phyloP scores from a whole-genome alignment of 345 rosid genomes.

The Eucalyptus brandiana region DNA sequence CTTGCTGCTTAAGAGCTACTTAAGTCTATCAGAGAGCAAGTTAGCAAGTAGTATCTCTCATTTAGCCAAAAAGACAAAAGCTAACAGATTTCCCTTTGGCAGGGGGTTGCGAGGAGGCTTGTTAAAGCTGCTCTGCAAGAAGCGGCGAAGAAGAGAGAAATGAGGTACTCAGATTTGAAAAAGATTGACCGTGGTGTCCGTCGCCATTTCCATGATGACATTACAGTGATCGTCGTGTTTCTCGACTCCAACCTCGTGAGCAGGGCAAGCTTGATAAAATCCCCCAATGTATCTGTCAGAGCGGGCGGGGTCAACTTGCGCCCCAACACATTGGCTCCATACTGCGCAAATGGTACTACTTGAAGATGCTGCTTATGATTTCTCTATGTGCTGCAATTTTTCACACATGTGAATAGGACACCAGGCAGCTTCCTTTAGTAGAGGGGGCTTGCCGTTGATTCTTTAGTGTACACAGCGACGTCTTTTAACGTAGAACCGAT shows the following conservation, averaged over 20 bases:
- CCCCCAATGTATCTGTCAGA: constrained; percentile 39
- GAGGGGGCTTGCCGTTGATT: not conserved
- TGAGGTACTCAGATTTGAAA: constrained; percentile 94
- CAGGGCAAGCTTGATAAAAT: constrained; percentile 38
- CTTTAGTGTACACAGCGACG: constrained; percentile 47
- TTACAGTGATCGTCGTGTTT: constrained; percentile 72
- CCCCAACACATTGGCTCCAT: constrained; percentile 53
- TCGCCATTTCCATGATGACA: constrained; percentile 94
- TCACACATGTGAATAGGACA: constrained; percentile 9
- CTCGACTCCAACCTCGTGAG: constrained; percentile 58
- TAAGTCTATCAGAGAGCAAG: not conserved
- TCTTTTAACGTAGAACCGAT: not conserved
- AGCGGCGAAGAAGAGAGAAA: constrained; percentile 92
- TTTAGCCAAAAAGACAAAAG: not conserved
- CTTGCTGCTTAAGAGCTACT: not conserved
- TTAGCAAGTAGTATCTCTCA: not conserved
- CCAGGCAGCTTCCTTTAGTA: constrained; percentile 13
- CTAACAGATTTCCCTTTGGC: not conserved
- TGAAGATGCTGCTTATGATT: not conserved
- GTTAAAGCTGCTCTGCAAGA: constrained; percentile 78
- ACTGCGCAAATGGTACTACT: not conserved
- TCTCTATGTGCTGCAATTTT: constrained; percentile 7
- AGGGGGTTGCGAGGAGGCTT: constrained; percentile 80
- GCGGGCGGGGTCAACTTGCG: constrained; percentile 59
- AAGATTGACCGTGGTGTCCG: constrained; percentile 91